Evolutionary conservation across 1,139 yeast species (phyloP).

Genomic region (Blastobotrys malaysiensis): DNA sequence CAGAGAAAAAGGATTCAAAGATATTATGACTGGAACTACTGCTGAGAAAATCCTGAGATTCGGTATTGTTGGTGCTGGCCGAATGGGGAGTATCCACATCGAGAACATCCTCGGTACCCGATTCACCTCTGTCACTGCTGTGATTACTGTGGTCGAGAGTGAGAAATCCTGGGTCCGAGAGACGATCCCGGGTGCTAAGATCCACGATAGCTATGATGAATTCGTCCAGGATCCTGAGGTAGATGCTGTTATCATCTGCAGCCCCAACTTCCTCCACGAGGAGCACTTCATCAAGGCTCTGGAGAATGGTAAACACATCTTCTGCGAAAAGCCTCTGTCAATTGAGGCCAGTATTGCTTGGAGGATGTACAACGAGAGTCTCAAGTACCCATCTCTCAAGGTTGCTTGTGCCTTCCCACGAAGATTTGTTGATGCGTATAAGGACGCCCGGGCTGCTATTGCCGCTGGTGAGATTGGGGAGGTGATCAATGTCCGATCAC

Average conservation of each 20-base stretch:
- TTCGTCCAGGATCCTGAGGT: conserved; percentile 13
- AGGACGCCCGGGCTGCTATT: conserved; percentile 15
- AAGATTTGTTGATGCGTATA: conserved; percentile 14
- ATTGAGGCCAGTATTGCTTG: conserved; percentile 11
- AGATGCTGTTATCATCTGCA: conserved; percentile 18
- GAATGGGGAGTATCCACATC: conserved; percentile 19
- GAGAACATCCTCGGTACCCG: conserved; percentile 12
- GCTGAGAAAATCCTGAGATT: conserved; percentile 7
- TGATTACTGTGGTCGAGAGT: conserved; percentile 14
- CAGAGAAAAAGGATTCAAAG: no score
- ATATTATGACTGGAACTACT: conserved; percentile 3
- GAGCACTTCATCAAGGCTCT: conserved; percentile 18
- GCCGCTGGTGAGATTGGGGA: conserved; percentile 19
- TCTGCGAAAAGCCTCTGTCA: conserved; percentile 22
- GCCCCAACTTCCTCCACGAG: conserved; percentile 19
- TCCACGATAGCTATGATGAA: conserved; percentile 17
- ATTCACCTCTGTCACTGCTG: conserved; percentile 14
- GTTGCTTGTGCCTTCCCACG: conserved; percentile 21
- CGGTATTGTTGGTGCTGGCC: conserved; percentile 21
- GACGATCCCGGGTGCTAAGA: conserved; percentile 12
- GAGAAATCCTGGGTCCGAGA: conserved; percentile 17
- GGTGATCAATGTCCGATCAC: conserved; percentile 14
- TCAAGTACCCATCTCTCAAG: conserved; percentile 17
- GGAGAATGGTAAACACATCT: conserved; percentile 17
- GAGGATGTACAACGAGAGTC: conserved; percentile 15